These are phyloP conservation scores for Amoebophrya sp. DNA, from an alignment of 169 alveolate species.

Conservation along the genomic window DNA sequence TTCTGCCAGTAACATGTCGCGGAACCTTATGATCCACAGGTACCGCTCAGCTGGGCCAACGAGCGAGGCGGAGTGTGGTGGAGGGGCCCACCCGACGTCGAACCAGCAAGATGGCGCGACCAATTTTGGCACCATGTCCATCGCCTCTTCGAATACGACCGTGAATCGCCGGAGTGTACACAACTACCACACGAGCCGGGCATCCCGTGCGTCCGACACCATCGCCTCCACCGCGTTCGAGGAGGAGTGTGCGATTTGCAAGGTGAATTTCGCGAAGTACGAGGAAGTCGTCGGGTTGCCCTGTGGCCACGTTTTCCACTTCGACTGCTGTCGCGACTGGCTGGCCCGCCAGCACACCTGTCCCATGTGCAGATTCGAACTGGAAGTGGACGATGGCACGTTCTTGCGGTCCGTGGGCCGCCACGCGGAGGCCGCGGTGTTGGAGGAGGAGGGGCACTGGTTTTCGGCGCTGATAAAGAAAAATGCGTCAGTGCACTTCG, in stretches of 20 bases:
- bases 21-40: too few relatives aligned
- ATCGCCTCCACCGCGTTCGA: background rate
- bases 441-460: background rate
- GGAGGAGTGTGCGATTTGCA: background rate
- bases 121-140: too few relatives aligned
- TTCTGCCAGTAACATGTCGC: too few relatives aligned
- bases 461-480: background rate
- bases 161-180: too few relatives aligned
- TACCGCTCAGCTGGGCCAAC: too few relatives aligned
- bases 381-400: background rate
- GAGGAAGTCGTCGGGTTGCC: background rate
- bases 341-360: background rate
- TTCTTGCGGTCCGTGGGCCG: background rate
- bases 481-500: background rate
- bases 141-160: too few relatives aligned
- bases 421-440: background rate
- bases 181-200: background rate
- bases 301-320: slow-evolving; percentile 5
- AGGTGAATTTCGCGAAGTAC: background rate
- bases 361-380: background rate
- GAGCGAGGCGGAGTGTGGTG: too few relatives aligned
- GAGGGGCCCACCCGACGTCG: too few relatives aligned
- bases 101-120: too few relatives aligned
- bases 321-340: background rate
- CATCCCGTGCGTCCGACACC: background rate